Evolutionary conservation across 192 early-diverging fungal genomes (phyloP), one percentile per base, ranked within the genome.

Genomic region (Neocallimastix lanati): DNA sequence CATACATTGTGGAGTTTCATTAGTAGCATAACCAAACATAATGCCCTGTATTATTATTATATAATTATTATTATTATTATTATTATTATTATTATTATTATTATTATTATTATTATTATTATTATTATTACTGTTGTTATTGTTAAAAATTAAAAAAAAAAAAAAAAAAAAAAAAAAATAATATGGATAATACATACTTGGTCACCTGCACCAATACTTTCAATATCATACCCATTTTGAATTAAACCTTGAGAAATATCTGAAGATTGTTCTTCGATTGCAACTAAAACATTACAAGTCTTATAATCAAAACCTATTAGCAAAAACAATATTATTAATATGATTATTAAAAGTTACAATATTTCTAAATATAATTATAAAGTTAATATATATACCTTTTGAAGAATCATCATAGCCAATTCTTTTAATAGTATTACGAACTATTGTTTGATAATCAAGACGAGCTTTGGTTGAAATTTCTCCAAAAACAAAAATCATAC

Each of bases 401-500:
- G 88, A 86, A 35, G 97, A 99, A 88, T 95, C 94, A 88, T 99
- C 97, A 85, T 98, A 99, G 80, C 97, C 97, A 83, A 99, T 99
- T 84, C 94, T 91, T 92, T 97, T 96, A 91, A 99, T 92, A 84
- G 96, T 95, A 86, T 96, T 91, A 88, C 97, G 96, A 85, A 99
- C 96, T 84, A 99, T 95, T 92, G 95, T 94, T 88, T 99, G 97
- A 92, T 97, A 99, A 91, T 99, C 97, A 78, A 99, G 87, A 78
- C 83, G 87, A 38, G 97, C 96, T 91, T 96, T 95, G 92, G 96
- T 98, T 83, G 96, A 95, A 89, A 99, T 99, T 89, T 99, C 97
- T 85, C 97, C 97, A 85, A 99, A 95, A 36, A 99, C 97, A 95
- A 99, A 96, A 88, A 99, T 92, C 94, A 99, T 96, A 84, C 97